A percentile compares a stretch with the other conserved stretches of the same genome.
Evolutionary conservation across 1,284 basidiomycete genomes (phyloP).

Genomic region (Apiotrichum akiyoshidainum): DNA sequence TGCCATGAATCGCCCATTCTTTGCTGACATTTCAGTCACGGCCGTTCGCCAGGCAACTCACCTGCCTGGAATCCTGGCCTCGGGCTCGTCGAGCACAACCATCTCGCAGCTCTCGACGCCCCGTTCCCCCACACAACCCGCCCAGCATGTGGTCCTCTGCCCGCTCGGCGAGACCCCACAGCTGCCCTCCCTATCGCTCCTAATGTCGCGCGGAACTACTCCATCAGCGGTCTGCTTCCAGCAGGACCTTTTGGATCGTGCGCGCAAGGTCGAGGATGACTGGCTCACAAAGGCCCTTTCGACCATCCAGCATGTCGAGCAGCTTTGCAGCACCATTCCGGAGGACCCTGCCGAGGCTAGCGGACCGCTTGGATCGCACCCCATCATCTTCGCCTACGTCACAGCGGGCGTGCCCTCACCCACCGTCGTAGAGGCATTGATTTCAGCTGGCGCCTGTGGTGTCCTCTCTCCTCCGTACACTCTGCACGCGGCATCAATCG

Average conservation of each 20-base stretch:
- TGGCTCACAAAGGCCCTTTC: constrained; percentile 43
- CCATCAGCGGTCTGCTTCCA: constrained; percentile 51
- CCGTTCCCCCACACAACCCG: constrained; percentile 7
- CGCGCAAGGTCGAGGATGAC: constrained; percentile 41
- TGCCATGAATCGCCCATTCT: not conserved
- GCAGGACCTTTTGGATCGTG: constrained; percentile 47
- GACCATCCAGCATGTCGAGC: constrained; percentile 31
- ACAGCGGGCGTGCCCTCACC: constrained; percentile 40
- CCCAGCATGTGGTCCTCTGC: constrained; percentile 42
- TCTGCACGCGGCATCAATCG: constrained; percentile 23
- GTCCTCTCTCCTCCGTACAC: constrained; percentile 48
- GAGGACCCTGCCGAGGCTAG: constrained; percentile 34
- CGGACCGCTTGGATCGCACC: constrained; percentile 23
- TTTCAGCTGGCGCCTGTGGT: constrained; percentile 43
- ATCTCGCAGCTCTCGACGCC: not conserved
- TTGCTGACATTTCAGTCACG: constrained; percentile 28
- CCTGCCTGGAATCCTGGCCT: constrained; percentile 32
- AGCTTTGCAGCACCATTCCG: constrained; percentile 40
- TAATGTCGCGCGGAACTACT: constrained; percentile 44
- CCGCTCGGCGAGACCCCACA: constrained; percentile 46
- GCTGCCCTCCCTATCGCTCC: constrained; percentile 45
- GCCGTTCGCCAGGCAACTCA: constrained; percentile 39
- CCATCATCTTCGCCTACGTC: constrained; percentile 46
- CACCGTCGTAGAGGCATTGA: constrained; percentile 35
- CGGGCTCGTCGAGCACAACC: constrained; percentile 10